Base-by-base conservation (phyloP, 208 protist species). In the Porcisia hertigi region DNA sequence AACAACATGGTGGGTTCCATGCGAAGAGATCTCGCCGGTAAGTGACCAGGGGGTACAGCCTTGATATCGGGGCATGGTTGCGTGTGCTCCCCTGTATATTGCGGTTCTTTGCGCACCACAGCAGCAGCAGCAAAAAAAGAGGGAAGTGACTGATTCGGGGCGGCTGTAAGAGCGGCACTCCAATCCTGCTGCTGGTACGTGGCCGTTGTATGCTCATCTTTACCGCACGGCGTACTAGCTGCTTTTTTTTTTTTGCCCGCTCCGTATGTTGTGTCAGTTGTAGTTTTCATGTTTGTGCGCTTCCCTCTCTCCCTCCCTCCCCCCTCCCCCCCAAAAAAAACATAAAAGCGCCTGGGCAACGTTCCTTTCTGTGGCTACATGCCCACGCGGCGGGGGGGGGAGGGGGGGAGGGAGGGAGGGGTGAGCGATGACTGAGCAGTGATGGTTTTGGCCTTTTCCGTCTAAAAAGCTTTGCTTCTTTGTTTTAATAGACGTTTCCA, bases 1-100 rank as follows among this genome's bases (percentile, higher is more conserved):
- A 95, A 95, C 70, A 85, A 78, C 58, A 95, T 95, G 91, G 91
- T 95, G 0, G 76, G 75, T 6, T 73, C 62, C 7, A 95, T 95
- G 91, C 85, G 91, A n/a, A 79, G 80, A 30, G 87, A 95, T 60
- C 54, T 95, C 25, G 41, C 76, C 20, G 60, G 36, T 16, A 84
- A 83, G 64, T 79, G 58, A 73, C 12, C 25, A 16, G 47, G 7
- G 43, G 36, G 39, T 52, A 12, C 47, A 12, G 39, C 23, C 7
- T 52, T 45, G 39, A n/a, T 43, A 18, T 20, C 62, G 3, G 9
- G 39, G n/a, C 1, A 6, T 7, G 25, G 62, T 30, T 8, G n/a
- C n/a, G 5, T 49, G 41, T 6, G 62, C 7, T 36, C 30, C 30
- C 30, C n/a, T 67, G 62, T 41, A n/a, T 16, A 16, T 45, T 5